Evolutionary conservation across 306 rosid genomes (phyloP), one percentile per base, ranked within the genome.

Genomic region (Lupinus albus): DNA sequence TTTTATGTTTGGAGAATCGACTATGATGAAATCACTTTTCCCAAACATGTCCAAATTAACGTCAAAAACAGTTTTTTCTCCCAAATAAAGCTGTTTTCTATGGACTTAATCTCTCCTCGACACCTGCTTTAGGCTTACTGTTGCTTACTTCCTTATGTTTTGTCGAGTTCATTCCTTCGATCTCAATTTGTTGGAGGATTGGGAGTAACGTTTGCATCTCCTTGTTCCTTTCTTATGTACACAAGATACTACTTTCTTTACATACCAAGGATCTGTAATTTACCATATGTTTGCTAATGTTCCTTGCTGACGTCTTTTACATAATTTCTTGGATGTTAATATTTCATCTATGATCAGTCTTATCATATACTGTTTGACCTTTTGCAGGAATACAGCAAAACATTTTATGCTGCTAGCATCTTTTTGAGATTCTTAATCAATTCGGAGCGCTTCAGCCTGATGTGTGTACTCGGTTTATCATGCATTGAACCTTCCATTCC

Each of bases 351-450:
- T 41, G 46, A 56, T 25, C 20, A 10, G 44, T 49, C 71, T 48
- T 58, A 14, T 25, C 69, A 61, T 64, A 54, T 54, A 30, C 64
- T 73, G 63, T 67, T 18, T 21, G 67, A 51, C 48, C 57, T 68
- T 69, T 66, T 73, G 67, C 86, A 94, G 97, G 95, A 88, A 36
- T 73, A 94, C 99, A 5, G 99, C 99, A 94, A 88, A 87, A 91
- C 97, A 33, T 94, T 94, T 84, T 94, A 94, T 67, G 99, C 99
- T 64, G 99, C 99, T 50, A 91, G 97, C 89, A 91, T 94, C 66
- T 94, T 78, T 91, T 94, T 75, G 99, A 94, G 87, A 86, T 94
- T 81, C 68, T 88, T 73, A 84, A 89, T 76, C 99, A 94, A 78
- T 94, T 94, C 68, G 97, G 99, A 32, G 51, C 36, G 20, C 80